Evolutionary conservation across 768 basidiomycete species (phyloP).

Genomic region (Gelatoporia subvermispora): DNA sequence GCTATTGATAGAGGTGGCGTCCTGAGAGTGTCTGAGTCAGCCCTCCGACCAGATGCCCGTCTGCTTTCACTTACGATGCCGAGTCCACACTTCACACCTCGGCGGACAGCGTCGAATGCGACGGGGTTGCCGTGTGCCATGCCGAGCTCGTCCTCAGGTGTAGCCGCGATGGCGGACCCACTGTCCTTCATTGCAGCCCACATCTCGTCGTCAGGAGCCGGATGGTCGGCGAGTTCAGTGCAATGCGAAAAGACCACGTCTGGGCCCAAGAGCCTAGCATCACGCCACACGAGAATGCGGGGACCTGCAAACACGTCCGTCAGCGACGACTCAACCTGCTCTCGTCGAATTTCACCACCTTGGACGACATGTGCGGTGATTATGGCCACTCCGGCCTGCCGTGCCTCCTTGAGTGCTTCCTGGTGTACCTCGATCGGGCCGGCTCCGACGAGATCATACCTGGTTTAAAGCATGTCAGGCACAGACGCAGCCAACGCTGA

Average conservation of each 20-base stretch:
- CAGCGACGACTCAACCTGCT: background rate
- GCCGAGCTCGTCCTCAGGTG: slow-evolving; percentile 27
- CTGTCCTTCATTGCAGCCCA: slow-evolving; percentile 24
- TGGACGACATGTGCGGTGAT: slow-evolving; percentile 25
- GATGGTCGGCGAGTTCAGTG: slow-evolving; percentile 20
- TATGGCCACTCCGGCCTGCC: slow-evolving; percentile 13
- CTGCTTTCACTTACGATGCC: slow-evolving; percentile 17
- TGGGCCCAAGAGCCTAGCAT: slow-evolving; percentile 22
- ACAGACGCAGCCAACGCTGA: background rate
- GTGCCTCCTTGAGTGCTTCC: slow-evolving; percentile 16
- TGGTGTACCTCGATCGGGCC: slow-evolving; percentile 13
- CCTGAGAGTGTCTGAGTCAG: slow-evolving; percentile 5
- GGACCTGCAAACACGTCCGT: slow-evolving; percentile 8
- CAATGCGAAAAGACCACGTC: slow-evolving; percentile 27
- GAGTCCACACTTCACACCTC: slow-evolving; percentile 26
- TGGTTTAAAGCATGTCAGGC: background rate
- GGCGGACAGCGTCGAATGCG: slow-evolving; percentile 21
- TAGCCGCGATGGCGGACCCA: slow-evolving; percentile 21
- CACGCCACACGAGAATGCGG: slow-evolving; percentile 16
- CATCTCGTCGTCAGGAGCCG: slow-evolving; percentile 20
- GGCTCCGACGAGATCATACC: slow-evolving; percentile 19
- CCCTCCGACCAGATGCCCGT: background rate
- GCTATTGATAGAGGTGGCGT: slow-evolving; percentile 21
- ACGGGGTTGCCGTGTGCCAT: slow-evolving; percentile 29
- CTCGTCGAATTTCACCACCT: slow-evolving; percentile 4